phyloP scores from a whole-genome alignment of 257 asterid species.

The Scutellaria minor region DNA sequence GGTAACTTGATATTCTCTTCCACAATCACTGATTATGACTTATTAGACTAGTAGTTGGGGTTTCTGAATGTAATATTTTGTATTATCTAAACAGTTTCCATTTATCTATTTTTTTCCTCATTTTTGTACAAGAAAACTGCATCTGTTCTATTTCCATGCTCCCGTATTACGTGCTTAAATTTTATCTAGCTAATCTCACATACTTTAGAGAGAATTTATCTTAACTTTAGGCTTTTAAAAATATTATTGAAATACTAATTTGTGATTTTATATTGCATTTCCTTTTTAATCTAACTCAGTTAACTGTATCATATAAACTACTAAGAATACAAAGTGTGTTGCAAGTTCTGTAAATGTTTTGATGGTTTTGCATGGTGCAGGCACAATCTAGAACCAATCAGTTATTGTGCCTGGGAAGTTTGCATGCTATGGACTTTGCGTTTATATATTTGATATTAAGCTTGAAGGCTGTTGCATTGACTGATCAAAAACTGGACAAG shows the following conservation, averaged over 20 bases:
- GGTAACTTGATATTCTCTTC: neutral
- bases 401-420: conserved; percentile 28
- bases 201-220: neutral
- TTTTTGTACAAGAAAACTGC: conserved; percentile 1
- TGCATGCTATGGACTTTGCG: conserved; percentile 18
- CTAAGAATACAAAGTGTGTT: conserved; percentile 8
- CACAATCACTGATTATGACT: neutral
- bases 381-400: conserved; percentile 16
- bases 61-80: neutral
- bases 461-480: conserved; percentile 35
- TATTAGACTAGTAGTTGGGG: neutral
- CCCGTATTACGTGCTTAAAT: no score
- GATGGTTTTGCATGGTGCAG: conserved; percentile 35
- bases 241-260: neutral
- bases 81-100: neutral
- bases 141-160: neutral
- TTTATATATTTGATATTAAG: conserved; percentile 31
- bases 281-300: conserved; percentile 4
- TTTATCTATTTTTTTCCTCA: neutral
- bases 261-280: neutral
- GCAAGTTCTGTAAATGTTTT: conserved; percentile 33
- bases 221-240: neutral
- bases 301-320: neutral
- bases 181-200: no score
- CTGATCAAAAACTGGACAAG: conserved; percentile 37